Base-by-base conservation (phyloP, 2,329 filamentous ascomycete genomes). In the Botrytis medusae region DNA sequence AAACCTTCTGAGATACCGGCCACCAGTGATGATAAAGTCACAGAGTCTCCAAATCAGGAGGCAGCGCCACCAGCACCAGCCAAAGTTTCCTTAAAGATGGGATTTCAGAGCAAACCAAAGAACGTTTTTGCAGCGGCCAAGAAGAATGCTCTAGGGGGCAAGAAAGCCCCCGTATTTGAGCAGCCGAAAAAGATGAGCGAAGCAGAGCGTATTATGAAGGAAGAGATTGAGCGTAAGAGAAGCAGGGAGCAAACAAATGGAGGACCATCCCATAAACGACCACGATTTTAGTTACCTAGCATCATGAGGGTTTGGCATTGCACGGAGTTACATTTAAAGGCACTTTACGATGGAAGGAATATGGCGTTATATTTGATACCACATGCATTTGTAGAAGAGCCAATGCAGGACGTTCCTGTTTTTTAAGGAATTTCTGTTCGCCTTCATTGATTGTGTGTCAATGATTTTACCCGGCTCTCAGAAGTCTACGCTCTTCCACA, bases 141-240 rank as follows among this genome's bases (percentile, higher is more conserved):
- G 81, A 95, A 94, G 84, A 95, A 95, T 76, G 90, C 91, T 0
- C 83, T 93, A 2, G 87, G 88, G 1, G 84, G 86, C 4, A 93
- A 93, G 82, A 93, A 93, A 81, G 75, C 81, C 1, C 78, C 84
- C 46, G 86, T 85, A 18, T 83, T 88, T 5, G 89, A 89, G 75
- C 87, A 87, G 72, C 90, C 90, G 2, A 94, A 93, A 85, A 96
- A 93, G 79, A 95, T 97, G 88, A 95, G 92, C 79, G 93, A 97
- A 80, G 92, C 91, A 4, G 94, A 95, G 83, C 88, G 92, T 71
- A 97, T 96, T 79, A 97, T 97, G 94, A 93, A 92, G 82, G 91
- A 93, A 78, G 92, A 95, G 80, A 87, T 93, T 82, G 92, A 94
- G 78, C 86, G 87, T 76, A 94, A 94, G 80, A 86, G 91, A 72